A percentile compares a stretch with the other conserved stretches of the same genome.
Conservation (phyloP, 2,329 filamentous ascomycete species). For the Fusarium sp. region DNA sequence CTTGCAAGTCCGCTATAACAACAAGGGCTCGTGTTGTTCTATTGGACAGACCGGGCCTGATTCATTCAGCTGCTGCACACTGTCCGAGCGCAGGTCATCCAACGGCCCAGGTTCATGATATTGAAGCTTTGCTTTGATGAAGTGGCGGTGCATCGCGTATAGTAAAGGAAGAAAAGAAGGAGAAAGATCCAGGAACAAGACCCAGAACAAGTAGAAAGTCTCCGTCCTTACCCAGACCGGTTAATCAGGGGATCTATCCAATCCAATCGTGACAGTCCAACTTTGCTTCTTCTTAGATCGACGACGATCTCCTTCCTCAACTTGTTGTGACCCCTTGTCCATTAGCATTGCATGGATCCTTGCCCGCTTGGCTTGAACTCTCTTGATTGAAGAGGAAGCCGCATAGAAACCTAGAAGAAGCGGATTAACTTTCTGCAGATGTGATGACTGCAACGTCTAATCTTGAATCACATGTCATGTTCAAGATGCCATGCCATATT, state of each 20-base stretch:
- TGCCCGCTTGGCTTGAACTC: neutral
- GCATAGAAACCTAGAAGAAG: neutral
- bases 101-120: slow-evolving; percentile 7
- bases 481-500: too few species aligned
- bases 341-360: slow-evolving; percentile 10
- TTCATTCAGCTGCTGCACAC: slow-evolving; percentile 21
- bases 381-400: slow-evolving; percentile 9
- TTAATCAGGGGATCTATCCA: slow-evolving; percentile 20
- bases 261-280: slow-evolving; percentile 16
- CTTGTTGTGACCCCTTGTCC: slow-evolving; percentile 15
- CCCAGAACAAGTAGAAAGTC: neutral
- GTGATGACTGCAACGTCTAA: neutral
- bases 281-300: slow-evolving; percentile 33
- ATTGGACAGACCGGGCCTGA: slow-evolving; percentile 13
- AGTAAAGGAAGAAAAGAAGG: neutral
- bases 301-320: slow-evolving; percentile 34
- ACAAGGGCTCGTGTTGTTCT: slow-evolving; percentile 31
- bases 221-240: slow-evolving; percentile 3
- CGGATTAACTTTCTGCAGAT: slow-evolving; percentile 10
- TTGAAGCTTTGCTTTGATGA: slow-evolving; percentile 9
- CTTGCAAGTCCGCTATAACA: slow-evolving; percentile 20
- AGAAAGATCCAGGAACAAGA: slow-evolving; percentile 14
- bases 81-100: slow-evolving; percentile 25
- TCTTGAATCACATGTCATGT: neutral
- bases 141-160: neutral